These are phyloP conservation scores for Fraxinus sp. DNA, from an alignment of 305 asterid genomes.

Conservation along the genomic window DNA sequence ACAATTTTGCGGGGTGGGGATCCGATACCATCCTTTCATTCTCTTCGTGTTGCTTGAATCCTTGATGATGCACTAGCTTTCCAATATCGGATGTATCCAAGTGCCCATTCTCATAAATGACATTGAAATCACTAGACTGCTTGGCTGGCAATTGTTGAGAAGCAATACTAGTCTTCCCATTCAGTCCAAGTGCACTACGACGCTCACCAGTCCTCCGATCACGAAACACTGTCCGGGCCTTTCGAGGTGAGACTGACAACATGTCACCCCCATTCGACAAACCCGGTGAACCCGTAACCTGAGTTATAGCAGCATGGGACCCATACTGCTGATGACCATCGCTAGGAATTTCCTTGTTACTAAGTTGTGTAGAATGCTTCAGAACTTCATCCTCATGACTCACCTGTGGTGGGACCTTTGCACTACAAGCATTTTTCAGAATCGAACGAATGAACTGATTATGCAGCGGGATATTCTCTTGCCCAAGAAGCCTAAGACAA, in stretches of 20 bases:
- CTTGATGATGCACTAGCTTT: slow-evolving; percentile 33
- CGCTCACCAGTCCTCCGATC: slow-evolving; percentile 59
- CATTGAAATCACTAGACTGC: slow-evolving; percentile 44
- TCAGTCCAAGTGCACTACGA: slow-evolving; percentile 65
- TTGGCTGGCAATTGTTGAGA: slow-evolving; percentile 38
- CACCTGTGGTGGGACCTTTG: slow-evolving; percentile 53
- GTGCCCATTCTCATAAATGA: slow-evolving; percentile 56
- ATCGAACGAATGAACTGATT: slow-evolving; percentile 59
- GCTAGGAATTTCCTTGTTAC: slow-evolving; percentile 42
- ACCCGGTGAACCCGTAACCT: slow-evolving; percentile 50
- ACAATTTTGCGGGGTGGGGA: slow-evolving; percentile 24
- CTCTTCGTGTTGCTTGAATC: slow-evolving; percentile 37
- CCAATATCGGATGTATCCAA: slow-evolving; percentile 34
- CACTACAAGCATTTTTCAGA: slow-evolving; percentile 61
- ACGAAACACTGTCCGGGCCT: slow-evolving; percentile 60
- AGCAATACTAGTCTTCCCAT: slow-evolving; percentile 47
- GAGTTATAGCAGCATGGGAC: slow-evolving; percentile 39
- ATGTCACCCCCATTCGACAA: slow-evolving; percentile 70
- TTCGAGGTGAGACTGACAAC: slow-evolving; percentile 72
- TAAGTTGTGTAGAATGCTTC: slow-evolving; percentile 37
- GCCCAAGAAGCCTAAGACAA: slow-evolving; percentile 51
- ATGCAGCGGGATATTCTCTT: slow-evolving; percentile 58
- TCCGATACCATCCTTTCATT: slow-evolving; percentile 28
- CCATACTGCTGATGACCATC: slow-evolving; percentile 58
- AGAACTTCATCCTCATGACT: slow-evolving; percentile 39